Conservation (phyloP, 257 asterid genomes). For the Solanum tacnaense region DNA sequence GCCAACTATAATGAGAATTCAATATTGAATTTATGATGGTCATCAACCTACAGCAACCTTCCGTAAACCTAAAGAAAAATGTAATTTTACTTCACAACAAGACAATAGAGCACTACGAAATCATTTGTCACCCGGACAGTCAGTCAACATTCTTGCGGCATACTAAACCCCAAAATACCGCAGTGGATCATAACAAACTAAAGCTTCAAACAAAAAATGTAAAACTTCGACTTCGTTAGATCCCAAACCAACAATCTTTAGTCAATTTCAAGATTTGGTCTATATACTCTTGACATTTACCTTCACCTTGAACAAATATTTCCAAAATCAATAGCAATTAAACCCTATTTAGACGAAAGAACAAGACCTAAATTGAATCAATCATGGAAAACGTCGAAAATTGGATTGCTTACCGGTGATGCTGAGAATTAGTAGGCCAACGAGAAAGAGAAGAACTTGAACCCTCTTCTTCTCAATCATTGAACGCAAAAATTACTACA, state of each 20-base stretch:
- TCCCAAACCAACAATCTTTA: not conserved
- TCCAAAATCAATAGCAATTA: not conserved
- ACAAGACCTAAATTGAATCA: not conserved
- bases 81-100: not conserved
- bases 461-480: slow-evolving; percentile 58
- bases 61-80: not conserved
- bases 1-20: not conserved
- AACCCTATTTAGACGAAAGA: not conserved
- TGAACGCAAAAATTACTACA: not conserved
- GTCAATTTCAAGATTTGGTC: not conserved
- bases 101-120: not conserved
- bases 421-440: slow-evolving; percentile 56
- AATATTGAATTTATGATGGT: not conserved
- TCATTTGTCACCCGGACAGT: not conserved
- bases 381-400: not conserved
- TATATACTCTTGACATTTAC: not conserved
- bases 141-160: not conserved
- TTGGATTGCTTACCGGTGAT: slow-evolving; percentile 41
- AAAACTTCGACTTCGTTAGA: not conserved
- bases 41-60: not conserved
- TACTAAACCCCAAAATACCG: not conserved
- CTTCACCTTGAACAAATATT: not conserved
- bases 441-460: slow-evolving; percentile 47
- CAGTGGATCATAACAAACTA: not conserved
- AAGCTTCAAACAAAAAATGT: not conserved